A percentile compares a stretch with the other conserved stretches of the same genome.
phyloP scores from a whole-genome alignment of 1,139 yeast genomes.

The Geotrichum candidum region DNA sequence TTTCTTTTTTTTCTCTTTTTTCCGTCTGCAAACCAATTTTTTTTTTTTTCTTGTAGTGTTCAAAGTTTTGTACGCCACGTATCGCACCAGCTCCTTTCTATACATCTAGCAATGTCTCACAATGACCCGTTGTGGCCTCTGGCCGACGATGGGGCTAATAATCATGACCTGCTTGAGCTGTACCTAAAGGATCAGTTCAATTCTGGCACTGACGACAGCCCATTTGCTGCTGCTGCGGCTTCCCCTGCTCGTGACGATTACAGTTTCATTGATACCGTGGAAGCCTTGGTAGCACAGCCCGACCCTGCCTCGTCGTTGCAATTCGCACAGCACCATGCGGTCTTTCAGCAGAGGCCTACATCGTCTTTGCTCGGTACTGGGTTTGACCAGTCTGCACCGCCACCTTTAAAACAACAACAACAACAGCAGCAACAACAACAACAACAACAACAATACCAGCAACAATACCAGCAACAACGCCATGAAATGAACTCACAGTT shows the following conservation, averaged over 20 bases:
- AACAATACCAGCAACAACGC: neutral
- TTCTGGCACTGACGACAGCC: neutral
- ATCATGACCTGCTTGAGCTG: neutral
- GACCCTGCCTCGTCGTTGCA: neutral
- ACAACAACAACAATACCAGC: neutral
- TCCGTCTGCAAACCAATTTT: neutral
- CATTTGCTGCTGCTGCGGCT: neutral
- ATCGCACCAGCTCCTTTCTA: neutral
- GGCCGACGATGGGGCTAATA: neutral
- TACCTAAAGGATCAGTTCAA: neutral
- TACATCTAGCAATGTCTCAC: neutral
- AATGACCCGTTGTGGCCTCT: neutral
- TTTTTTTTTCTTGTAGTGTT: neutral
- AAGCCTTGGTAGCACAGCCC: neutral
- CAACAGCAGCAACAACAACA: neutral
- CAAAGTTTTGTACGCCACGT: neutral
- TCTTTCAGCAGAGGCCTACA: neutral
- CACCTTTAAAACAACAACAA: neutral
- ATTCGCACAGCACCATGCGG: neutral
- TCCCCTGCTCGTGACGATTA: neutral
- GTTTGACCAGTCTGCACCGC: neutral
- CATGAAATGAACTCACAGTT: conserved; percentile 2
- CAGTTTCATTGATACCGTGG: neutral
- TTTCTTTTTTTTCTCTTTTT: neutral
- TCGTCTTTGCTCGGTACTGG: neutral